These are phyloP conservation scores for Cicer bijugum DNA, from an alignment of 306 rosid genomes.

Conservation along the genomic window DNA sequence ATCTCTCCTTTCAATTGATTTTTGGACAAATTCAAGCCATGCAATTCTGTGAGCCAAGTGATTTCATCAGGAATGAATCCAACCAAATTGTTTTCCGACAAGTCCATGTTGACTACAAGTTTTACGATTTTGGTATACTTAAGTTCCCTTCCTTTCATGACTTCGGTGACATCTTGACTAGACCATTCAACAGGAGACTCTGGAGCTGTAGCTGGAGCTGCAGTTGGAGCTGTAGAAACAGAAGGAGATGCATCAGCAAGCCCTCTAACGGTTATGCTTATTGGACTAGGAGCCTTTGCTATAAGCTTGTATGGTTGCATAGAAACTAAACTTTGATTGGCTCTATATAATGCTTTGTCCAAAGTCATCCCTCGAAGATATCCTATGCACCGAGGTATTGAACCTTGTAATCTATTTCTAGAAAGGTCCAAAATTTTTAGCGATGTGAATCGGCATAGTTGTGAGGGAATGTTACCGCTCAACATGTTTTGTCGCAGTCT, in stretches of 20 bases:
- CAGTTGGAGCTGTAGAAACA: not conserved
- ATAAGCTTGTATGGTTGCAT: too few species aligned
- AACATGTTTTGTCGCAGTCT: slow-evolving; percentile 33
- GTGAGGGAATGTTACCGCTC: slow-evolving; percentile 24
- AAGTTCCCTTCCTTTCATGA: slow-evolving; percentile 26
- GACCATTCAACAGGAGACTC: not conserved
- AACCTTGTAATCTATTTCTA: slow-evolving; percentile 24
- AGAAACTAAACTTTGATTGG: too few species aligned
- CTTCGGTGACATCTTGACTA: not conserved
- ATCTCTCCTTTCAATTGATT: slow-evolving; percentile 39
- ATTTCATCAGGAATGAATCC: slow-evolving; percentile 31
- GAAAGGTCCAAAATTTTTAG: slow-evolving; percentile 40
- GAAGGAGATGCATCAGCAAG: not conserved
- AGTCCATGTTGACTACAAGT: slow-evolving; percentile 23
- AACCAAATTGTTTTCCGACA: slow-evolving; percentile 36
- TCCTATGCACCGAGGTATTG: slow-evolving; percentile 37
- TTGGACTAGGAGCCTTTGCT: too few species aligned
- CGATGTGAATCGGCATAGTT: slow-evolving; percentile 23
- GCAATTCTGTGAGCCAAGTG: slow-evolving; percentile 2
- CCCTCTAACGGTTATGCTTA: too few species aligned
- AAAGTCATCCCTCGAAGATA: slow-evolving; percentile 28
- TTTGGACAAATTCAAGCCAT: slow-evolving; percentile 17
- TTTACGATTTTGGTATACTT: slow-evolving; percentile 7
- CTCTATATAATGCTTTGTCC: not conserved
- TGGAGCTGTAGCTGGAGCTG: too few species aligned